These are phyloP conservation scores for Cruciata laevipes DNA, from an alignment of 257 asterid genomes.

Conservation along the genomic window DNA sequence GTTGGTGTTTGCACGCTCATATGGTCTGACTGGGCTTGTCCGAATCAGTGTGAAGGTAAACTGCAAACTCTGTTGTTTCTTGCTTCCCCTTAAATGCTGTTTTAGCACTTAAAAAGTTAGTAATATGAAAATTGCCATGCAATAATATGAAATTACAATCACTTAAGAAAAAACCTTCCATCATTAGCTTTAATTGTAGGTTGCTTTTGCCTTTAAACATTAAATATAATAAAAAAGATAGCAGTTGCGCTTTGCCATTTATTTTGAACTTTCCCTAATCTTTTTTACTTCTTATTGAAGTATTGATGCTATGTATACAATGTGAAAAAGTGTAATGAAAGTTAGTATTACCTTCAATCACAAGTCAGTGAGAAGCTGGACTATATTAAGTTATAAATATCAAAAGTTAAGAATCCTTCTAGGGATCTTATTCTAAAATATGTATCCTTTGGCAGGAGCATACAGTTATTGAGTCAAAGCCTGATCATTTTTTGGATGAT, in stretches of 20 bases:
- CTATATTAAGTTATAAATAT: not conserved
- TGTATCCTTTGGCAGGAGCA: slow-evolving; percentile 63
- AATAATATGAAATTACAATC: not conserved
- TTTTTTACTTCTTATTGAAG: not conserved
- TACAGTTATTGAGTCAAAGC: slow-evolving; percentile 89
- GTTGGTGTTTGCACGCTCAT: slow-evolving; percentile 86
- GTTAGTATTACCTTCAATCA: not conserved
- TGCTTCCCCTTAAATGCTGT: not conserved
- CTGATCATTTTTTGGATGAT: slow-evolving; percentile 91
- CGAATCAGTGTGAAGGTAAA: slow-evolving; percentile 87
- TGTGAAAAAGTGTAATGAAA: not conserved
- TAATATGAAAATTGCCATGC: not conserved
- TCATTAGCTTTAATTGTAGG: not conserved
- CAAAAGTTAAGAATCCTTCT: not conserved
- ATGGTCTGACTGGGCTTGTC: slow-evolving; percentile 87
- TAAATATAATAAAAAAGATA: not conserved
- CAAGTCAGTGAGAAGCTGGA: not conserved
- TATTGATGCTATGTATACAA: too few relatives aligned
- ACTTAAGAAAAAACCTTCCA: not conserved
- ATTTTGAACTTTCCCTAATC: not conserved
- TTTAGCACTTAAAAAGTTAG: not conserved
- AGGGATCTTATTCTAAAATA: not conserved
- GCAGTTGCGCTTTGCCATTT: not conserved
- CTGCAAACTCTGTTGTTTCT: not conserved
- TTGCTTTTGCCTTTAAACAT: not conserved